phyloP scores from a whole-genome alignment of 2,329 filamentous ascomycete species.

The Fusarium sp. region DNA sequence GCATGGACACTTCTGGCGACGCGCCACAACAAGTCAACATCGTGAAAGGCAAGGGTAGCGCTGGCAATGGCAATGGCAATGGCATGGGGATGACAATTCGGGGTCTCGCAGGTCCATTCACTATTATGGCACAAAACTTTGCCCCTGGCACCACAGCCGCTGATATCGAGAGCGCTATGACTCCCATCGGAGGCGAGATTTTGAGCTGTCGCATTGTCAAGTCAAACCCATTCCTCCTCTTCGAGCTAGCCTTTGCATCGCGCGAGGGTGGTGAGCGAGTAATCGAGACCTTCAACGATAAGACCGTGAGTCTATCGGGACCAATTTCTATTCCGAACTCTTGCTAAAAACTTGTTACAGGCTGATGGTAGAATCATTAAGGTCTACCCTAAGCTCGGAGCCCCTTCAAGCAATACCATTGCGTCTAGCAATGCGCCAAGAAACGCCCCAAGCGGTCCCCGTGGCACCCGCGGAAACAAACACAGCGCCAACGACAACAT shows the following conservation, averaged over 20 bases:
- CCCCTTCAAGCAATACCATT: constrained; percentile 38
- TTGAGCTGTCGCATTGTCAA: constrained; percentile 74
- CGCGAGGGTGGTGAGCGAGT: constrained; percentile 79
- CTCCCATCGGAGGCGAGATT: constrained; percentile 76
- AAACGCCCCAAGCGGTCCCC: constrained; percentile 49
- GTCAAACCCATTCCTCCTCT: constrained; percentile 76
- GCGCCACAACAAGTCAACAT: constrained; percentile 52
- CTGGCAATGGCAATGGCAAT: constrained; percentile 6
- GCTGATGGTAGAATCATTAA: constrained; percentile 80
- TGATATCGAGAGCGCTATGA: constrained; percentile 85
- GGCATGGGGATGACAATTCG: constrained; percentile 72
- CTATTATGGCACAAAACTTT: constrained; percentile 83
- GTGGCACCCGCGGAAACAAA: constrained; percentile 40
- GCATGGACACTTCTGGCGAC: constrained; percentile 50
- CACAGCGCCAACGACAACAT: constrained; percentile 51
- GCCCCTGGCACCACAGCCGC: constrained; percentile 83
- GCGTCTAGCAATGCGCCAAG: constrained; percentile 22
- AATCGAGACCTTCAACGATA: constrained; percentile 80
- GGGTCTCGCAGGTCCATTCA: constrained; percentile 77
- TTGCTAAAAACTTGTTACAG: constrained; percentile 50
- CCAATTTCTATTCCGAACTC: not conserved
- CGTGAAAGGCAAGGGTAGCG: constrained; percentile 24
- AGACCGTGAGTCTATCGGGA: constrained; percentile 61
- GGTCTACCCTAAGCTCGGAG: constrained; percentile 74
- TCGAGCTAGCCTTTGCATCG: constrained; percentile 79